Conservation (phyloP, 2,329 filamentous ascomycete genomes). For the Huntiella decipiens region DNA sequence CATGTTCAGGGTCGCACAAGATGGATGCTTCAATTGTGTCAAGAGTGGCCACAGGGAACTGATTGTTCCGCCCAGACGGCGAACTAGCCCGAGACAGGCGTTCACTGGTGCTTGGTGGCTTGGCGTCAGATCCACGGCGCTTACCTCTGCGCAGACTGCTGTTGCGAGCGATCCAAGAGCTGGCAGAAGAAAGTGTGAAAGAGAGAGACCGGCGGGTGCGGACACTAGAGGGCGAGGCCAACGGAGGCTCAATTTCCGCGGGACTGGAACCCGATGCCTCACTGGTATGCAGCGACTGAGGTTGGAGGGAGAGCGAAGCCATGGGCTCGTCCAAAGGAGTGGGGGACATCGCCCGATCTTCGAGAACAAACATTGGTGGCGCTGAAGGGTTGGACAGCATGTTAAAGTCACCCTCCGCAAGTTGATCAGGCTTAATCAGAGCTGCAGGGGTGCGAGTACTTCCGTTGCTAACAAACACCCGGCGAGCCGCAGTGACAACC, state of each 20-base stretch:
- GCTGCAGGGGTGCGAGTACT: conserved; percentile 3
- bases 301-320: not conserved
- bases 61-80: conserved; percentile 2
- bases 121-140: conserved; percentile 18
- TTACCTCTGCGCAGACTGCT: conserved; percentile 39
- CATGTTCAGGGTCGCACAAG: conserved; percentile 7
- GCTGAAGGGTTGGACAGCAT: not conserved
- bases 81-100: conserved; percentile 4
- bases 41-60: conserved; percentile 8
- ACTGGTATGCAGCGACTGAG: not conserved
- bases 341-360: conserved; percentile 1
- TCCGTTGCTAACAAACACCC: conserved; percentile 8
- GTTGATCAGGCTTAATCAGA: conserved; percentile 10
- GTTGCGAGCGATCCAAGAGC: conserved; percentile 35
- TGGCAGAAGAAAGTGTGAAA: conserved; percentile 38
- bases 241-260: not conserved
- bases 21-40: conserved; percentile 11
- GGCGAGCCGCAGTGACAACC: not conserved
- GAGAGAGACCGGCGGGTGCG: conserved; percentile 29
- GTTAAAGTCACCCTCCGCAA: conserved; percentile 5
- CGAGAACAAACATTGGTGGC: conserved; percentile 2
- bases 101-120: not conserved
- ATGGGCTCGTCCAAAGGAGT: not conserved
- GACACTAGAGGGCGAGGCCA: not conserved
- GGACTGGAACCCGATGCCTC: not conserved